phyloP scores from a whole-genome alignment of 2,329 filamentous ascomycete species.

The Diplodia corticola region DNA sequence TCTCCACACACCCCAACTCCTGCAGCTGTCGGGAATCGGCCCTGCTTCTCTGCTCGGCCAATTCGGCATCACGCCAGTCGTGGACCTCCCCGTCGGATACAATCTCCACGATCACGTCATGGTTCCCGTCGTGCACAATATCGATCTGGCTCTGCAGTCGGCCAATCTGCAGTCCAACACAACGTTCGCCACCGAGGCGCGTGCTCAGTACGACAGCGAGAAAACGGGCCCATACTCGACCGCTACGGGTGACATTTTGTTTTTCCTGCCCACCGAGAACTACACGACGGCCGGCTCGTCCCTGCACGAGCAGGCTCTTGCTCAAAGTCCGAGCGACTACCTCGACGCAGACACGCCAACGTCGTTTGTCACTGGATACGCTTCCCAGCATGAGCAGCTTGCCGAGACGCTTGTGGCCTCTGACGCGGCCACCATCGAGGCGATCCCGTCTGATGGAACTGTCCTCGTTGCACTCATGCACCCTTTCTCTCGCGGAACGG shows the following conservation, averaged over 20 bases:
- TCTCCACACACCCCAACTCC: constrained; percentile 32
- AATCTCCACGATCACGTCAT: constrained; percentile 24
- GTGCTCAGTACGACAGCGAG: constrained; percentile 11
- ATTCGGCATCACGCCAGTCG: constrained; percentile 27
- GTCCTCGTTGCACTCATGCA: not conserved
- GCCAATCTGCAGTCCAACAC: constrained; percentile 11
- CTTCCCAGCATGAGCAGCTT: constrained; percentile 10
- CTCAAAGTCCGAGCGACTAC: not conserved
- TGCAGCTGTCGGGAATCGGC: constrained; percentile 35
- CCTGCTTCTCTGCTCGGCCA: constrained; percentile 29
- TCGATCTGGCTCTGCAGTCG: not conserved
- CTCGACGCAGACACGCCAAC: not conserved
- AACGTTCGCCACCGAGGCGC: constrained; percentile 3
- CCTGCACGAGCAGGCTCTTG: not conserved
- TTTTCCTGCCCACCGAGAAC: constrained; percentile 21
- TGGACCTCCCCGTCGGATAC: constrained; percentile 28
- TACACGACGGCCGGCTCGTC: not conserved
- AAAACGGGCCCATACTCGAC: constrained; percentile 6
- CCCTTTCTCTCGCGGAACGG: constrained; percentile 31
- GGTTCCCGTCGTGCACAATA: constrained; percentile 9
- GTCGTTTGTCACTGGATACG: not conserved
- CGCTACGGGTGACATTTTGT: constrained; percentile 5
- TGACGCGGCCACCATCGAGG: constrained; percentile 4
- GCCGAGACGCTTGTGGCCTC: constrained; percentile 14
- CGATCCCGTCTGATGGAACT: constrained; percentile 7